phyloP scores from a whole-genome alignment of 2,329 filamentous ascomycete genomes.

The Fusarium sp. region DNA sequence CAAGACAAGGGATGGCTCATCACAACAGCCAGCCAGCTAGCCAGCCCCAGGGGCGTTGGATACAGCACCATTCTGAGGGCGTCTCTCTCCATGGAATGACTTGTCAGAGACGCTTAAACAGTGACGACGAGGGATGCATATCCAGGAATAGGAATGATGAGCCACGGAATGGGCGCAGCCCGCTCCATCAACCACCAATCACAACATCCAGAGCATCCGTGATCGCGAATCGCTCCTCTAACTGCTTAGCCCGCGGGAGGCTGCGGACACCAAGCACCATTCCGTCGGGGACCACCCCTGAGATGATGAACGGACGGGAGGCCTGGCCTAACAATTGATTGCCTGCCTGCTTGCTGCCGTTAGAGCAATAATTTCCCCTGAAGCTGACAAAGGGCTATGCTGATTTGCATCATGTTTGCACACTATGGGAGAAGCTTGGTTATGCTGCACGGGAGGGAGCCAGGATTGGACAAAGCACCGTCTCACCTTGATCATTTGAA shows the following conservation, averaged over 20 bases:
- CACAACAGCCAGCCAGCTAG: background rate
- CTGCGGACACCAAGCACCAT: constrained; percentile 30
- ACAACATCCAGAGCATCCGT: background rate
- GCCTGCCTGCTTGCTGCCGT: background rate
- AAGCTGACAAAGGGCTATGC: background rate
- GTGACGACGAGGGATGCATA: background rate
- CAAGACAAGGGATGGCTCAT: background rate
- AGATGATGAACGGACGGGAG: background rate
- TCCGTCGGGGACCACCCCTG: constrained; percentile 5
- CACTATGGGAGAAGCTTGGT: background rate
- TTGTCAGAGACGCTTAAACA: background rate
- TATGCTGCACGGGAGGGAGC: background rate
- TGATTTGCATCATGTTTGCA: background rate
- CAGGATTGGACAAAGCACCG: constrained; percentile 10
- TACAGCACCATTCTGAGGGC: background rate
- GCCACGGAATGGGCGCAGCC: constrained; percentile 1
- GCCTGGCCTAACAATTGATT: background rate
- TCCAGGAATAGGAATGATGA: constrained; percentile 5
- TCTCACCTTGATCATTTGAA: background rate
- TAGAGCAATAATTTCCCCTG: background rate
- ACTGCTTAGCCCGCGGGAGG: constrained; percentile 22
- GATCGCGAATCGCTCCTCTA: background rate
- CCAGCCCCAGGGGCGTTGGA: background rate
- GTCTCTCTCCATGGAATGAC: background rate
- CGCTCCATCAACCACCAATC: background rate